phyloP scores from a whole-genome alignment of 2,329 filamentous ascomycete genomes.

The Colletotrichum sp. region DNA sequence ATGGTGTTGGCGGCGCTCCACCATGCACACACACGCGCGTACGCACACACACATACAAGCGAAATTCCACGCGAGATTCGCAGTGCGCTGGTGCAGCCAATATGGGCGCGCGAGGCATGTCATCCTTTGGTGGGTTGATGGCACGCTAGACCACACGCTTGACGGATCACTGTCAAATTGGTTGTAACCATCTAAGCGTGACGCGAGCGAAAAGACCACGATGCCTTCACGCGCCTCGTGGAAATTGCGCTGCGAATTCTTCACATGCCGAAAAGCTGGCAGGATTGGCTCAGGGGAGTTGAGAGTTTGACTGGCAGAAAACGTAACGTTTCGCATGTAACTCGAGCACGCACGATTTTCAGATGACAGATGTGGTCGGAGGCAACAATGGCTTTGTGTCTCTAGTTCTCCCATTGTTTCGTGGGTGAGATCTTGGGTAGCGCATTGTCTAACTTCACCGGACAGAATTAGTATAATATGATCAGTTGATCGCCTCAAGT shows the following conservation, averaged over 20 bases:
- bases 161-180: not conserved
- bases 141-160: not conserved
- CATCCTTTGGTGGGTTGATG: not conserved
- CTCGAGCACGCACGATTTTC: not conserved
- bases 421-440: not conserved
- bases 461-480: conserved; percentile 6
- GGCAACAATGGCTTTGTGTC: not conserved
- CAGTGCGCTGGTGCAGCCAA: not conserved
- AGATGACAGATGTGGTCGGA: not conserved
- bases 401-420: not conserved
- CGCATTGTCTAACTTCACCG: not conserved
- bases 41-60: not conserved
- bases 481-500: conserved; percentile 8
- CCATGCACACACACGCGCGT: not conserved
- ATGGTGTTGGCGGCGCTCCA: not conserved
- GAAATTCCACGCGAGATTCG: not conserved
- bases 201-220: not conserved
- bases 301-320: not conserved
- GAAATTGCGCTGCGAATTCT: not conserved
- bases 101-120: not conserved
- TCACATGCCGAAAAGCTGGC: not conserved
- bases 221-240: not conserved
- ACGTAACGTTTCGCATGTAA: not conserved
- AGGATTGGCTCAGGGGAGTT: not conserved
- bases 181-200: conserved; percentile 1